Evolutionary conservation across 1,284 basidiomycete genomes (phyloP).

Genomic region (Wallemia mellicola): DNA sequence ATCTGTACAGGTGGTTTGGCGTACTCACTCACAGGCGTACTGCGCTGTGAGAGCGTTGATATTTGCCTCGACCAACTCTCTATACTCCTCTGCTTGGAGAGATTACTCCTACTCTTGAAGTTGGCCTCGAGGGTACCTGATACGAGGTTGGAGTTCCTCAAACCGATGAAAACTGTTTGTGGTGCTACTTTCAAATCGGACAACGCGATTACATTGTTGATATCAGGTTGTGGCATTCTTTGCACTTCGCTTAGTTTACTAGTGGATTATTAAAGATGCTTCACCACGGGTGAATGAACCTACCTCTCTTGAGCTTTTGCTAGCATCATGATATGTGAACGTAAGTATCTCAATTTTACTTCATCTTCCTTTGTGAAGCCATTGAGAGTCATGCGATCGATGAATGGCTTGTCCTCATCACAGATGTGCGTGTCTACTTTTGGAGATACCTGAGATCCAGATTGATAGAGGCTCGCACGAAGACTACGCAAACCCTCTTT

Average conservation of each 20-base stretch:
- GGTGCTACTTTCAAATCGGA: conserved; percentile 71
- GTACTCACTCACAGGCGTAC: conserved; percentile 3
- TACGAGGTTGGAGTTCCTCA: conserved; percentile 5
- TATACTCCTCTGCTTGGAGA: conserved; percentile 1
- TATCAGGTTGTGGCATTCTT: no score
- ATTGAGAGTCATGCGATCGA: conserved; percentile 40
- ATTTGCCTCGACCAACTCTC: conserved; percentile 1
- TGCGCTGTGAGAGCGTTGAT: conserved; percentile 2
- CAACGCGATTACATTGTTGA: conserved; percentile 12
- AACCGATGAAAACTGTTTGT: conserved; percentile 71
- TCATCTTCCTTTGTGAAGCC: conserved; percentile 56
- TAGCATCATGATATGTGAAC: background rate
- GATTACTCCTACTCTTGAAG: background rate
- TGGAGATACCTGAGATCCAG: background rate
- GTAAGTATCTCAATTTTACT: conserved; percentile 26
- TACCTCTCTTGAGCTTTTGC: background rate
- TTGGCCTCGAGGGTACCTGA: background rate
- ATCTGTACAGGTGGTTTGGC: conserved; percentile 2
- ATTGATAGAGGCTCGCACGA: conserved; percentile 11
- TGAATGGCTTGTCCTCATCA: conserved; percentile 29
- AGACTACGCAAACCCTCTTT: conserved; percentile 33
- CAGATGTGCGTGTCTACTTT: background rate
- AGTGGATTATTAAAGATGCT: no score
- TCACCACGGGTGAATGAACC: no score
- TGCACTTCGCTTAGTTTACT: no score